phyloP scores from a whole-genome alignment of 305 asterid genomes.

The Fraxinus greggii region DNA sequence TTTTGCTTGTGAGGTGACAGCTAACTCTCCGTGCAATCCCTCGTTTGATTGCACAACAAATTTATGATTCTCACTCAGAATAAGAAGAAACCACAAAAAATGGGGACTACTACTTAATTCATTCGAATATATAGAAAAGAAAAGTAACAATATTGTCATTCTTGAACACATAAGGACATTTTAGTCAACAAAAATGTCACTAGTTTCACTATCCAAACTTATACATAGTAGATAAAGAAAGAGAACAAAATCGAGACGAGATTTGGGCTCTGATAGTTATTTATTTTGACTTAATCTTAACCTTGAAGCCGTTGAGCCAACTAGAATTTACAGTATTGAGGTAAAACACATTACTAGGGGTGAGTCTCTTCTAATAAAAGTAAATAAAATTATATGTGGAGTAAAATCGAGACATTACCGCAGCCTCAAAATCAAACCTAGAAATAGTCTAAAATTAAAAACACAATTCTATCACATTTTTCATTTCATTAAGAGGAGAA shows the following conservation, averaged over 20 bases:
- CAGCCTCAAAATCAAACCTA: neutral
- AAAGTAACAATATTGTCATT: too few relatives aligned
- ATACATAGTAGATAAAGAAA: neutral
- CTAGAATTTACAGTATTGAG: neutral
- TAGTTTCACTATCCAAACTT: too few relatives aligned
- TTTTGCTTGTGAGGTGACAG: neutral
- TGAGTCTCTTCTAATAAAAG: neutral
- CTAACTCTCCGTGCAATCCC: neutral
- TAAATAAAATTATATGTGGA: neutral
- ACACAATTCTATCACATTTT: neutral
- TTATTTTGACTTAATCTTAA: neutral
- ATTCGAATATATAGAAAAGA: too few relatives aligned
- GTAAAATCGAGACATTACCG: neutral
- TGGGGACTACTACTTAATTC: too few relatives aligned
- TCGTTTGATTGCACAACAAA: neutral
- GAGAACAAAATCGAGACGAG: neutral
- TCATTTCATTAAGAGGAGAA: neutral
- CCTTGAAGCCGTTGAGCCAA: neutral
- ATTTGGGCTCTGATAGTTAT: too few relatives aligned
- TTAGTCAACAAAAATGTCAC: neutral
- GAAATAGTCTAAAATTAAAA: neutral
- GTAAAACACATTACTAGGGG: neutral
- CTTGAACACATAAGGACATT: too few relatives aligned
- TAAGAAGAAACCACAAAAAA: too few relatives aligned
- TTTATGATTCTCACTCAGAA: neutral